phyloP scores from a whole-genome alignment of 2,329 filamentous ascomycete species.

The Emericellopsis cladophorae region DNA sequence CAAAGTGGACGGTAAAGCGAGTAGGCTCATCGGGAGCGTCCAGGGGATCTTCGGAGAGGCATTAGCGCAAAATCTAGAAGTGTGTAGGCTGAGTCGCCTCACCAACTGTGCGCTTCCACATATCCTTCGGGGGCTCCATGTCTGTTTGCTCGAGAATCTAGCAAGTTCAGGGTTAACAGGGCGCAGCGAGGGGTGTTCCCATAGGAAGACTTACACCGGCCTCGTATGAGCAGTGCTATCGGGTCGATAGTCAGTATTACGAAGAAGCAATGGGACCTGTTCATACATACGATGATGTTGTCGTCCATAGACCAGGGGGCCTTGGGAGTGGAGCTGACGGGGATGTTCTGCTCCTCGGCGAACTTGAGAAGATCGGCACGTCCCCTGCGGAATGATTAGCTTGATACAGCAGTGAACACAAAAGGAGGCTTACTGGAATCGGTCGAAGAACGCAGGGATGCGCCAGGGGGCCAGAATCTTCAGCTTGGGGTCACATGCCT shows the following conservation, averaged over 20 bases:
- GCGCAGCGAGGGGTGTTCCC: too few relatives aligned
- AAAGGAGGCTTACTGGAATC: slow-evolving; percentile 33
- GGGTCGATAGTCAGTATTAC: slow-evolving; percentile 3
- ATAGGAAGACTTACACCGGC: not conserved
- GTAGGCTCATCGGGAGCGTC: slow-evolving; percentile 51
- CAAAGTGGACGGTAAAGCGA: slow-evolving; percentile 52
- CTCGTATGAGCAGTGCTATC: slow-evolving; percentile 11
- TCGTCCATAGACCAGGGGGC: slow-evolving; percentile 51
- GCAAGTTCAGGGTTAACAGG: too few relatives aligned
- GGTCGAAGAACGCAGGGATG: slow-evolving; percentile 42
- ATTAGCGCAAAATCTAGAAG: not conserved
- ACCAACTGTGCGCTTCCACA: slow-evolving; percentile 51
- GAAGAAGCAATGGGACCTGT: slow-evolving; percentile 42
- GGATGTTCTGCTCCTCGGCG: slow-evolving; percentile 52
- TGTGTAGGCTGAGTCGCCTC: slow-evolving; percentile 5
- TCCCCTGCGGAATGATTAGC: slow-evolving; percentile 23
- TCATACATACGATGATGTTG: slow-evolving; percentile 37
- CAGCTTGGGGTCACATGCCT: slow-evolving; percentile 34
- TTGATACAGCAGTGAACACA: slow-evolving; percentile 1
- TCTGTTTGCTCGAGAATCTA: slow-evolving; percentile 40
- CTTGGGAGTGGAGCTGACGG: slow-evolving; percentile 60
- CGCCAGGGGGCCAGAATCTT: slow-evolving; percentile 64
- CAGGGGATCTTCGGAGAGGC: slow-evolving; percentile 31
- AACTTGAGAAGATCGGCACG: slow-evolving; percentile 62
- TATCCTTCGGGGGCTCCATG: slow-evolving; percentile 49